phyloP scores from a whole-genome alignment of 2,329 filamentous ascomycete species.

The Monosporascus sp. region DNA sequence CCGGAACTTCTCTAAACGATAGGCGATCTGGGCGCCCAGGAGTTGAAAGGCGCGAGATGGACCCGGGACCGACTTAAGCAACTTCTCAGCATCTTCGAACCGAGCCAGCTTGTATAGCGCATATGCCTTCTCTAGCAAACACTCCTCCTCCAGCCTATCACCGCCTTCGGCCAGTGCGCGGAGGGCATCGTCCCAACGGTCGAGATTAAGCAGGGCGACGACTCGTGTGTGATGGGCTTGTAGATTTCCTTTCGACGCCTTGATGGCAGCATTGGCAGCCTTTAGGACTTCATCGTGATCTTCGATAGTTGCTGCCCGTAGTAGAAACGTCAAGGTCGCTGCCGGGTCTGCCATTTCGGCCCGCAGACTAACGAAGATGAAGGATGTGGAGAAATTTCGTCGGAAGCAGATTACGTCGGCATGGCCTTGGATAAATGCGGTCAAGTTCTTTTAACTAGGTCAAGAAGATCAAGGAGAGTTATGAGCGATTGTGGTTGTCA shows the following conservation, averaged over 20 bases:
- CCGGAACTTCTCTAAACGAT: constrained; percentile 69
- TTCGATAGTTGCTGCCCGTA: constrained; percentile 51
- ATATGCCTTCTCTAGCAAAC: constrained; percentile 68
- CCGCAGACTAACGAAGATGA: not conserved
- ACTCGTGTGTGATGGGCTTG: constrained; percentile 65
- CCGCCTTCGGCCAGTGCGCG: constrained; percentile 61
- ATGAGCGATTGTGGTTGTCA: not conserved
- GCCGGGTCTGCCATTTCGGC: constrained; percentile 39
- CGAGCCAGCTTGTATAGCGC: constrained; percentile 77
- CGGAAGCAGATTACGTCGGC: not conserved
- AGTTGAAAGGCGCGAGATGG: constrained; percentile 38
- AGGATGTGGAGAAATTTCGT: not conserved
- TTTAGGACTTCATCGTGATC: constrained; percentile 72
- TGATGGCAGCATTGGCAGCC: constrained; percentile 56
- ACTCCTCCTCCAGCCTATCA: constrained; percentile 53
- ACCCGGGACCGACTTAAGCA: constrained; percentile 29
- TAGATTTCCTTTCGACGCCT: constrained; percentile 49
- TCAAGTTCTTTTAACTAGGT: no score
- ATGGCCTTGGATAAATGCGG: not conserved
- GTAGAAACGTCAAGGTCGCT: constrained; percentile 46
- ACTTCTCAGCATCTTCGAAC: constrained; percentile 55
- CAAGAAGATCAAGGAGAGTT: no score
- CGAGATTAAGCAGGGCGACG: constrained; percentile 73
- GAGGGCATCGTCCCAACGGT: constrained; percentile 74
- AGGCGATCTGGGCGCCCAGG: constrained; percentile 62